These are phyloP conservation scores for Kitagawia praeruptora DNA, from an alignment of 129 eudicot species.

Conservation along the genomic window DNA sequence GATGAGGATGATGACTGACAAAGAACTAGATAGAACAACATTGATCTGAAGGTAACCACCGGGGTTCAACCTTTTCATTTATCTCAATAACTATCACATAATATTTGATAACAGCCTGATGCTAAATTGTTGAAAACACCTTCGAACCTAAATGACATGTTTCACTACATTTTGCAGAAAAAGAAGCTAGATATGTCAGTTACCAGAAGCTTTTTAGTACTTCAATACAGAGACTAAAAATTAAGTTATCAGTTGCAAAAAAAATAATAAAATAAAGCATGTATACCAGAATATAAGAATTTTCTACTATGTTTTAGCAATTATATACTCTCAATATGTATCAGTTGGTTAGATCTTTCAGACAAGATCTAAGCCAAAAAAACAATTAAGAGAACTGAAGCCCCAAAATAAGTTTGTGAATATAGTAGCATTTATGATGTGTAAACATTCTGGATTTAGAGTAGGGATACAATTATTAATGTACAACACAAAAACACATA, in stretches of 20 bases:
- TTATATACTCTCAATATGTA: neutral
- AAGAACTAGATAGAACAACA: neutral
- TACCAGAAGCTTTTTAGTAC: no score
- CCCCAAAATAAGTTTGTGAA: neutral
- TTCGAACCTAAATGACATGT: no score
- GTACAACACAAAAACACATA: neutral
- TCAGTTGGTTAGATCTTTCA: neutral
- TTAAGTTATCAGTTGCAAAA: no score
- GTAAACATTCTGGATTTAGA: neutral
- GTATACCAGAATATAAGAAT: no score
- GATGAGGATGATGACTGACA: neutral
- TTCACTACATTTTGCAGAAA: no score
- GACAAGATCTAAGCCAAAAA: neutral
- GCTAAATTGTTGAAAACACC: neutral
- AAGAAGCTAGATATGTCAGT: no score
- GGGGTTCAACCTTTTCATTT: neutral
- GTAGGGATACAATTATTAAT: neutral
- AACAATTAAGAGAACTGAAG: neutral
- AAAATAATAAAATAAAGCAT: no score
- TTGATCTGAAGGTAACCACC: neutral
- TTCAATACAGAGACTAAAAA: no score
- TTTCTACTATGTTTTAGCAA: no score
- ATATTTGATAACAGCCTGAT: neutral
- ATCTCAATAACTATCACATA: neutral
- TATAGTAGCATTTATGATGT: no score